These are phyloP conservation scores for Eucalyptus decipiens DNA, from an alignment of 345 rosid species.

Conservation along the genomic window DNA sequence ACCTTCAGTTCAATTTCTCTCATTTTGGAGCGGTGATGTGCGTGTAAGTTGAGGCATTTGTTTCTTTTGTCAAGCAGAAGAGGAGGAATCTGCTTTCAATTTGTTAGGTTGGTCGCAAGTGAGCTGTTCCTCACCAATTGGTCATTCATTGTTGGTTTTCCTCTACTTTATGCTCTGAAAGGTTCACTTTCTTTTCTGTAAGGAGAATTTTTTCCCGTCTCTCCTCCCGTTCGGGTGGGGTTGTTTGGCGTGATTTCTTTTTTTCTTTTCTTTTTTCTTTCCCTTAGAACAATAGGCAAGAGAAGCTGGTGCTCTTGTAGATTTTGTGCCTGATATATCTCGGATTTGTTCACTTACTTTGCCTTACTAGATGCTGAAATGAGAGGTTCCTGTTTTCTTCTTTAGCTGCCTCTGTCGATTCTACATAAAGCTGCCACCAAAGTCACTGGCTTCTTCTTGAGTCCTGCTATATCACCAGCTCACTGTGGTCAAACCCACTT, in stretches of 20 bases:
- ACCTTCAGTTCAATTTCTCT: not conserved
- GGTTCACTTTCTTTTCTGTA: constrained; percentile 70
- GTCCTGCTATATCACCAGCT: constrained; percentile 54
- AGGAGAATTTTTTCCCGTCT: constrained; percentile 25
- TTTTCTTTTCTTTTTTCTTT: too few species aligned
- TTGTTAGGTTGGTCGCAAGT: not conserved
- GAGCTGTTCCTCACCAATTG: constrained; percentile 60
- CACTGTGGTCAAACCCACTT: constrained; percentile 34
- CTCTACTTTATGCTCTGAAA: constrained; percentile 88
- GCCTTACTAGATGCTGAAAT: not conserved
- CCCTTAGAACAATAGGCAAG: constrained; percentile 6
- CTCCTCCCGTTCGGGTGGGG: constrained; percentile 31
- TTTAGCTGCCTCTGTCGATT: constrained; percentile 17
- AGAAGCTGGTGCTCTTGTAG: constrained; percentile 34
- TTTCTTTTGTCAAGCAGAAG: constrained; percentile 7
- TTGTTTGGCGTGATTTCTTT: not conserved
- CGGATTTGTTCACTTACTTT: constrained; percentile 17
- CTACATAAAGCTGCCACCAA: constrained; percentile 49
- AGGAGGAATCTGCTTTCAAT: constrained; percentile 72
- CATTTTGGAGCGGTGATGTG: not conserved
- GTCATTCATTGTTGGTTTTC: constrained; percentile 23
- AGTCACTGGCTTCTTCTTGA: constrained; percentile 54
- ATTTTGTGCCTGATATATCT: constrained; percentile 56
- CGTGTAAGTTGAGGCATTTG: not conserved
- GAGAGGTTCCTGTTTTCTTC: constrained; percentile 40